phyloP scores from a whole-genome alignment of 2,329 filamentous ascomycete species.

The Pseudopithomyces maydicus region DNA sequence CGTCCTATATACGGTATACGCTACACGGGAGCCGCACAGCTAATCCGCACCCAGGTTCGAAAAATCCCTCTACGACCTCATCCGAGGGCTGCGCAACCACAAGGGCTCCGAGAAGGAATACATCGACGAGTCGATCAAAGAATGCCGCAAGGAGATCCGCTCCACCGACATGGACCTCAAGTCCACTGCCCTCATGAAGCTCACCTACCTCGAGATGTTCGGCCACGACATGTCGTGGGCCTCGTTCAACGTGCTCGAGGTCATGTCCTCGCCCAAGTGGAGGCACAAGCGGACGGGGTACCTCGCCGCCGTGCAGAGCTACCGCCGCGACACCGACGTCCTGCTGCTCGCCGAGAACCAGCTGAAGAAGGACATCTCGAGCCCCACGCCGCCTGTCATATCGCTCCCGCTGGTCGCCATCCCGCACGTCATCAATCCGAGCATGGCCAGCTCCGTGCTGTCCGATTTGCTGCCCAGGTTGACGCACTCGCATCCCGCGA shows the following conservation, averaged over 20 bases:
- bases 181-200: slow-evolving; percentile 91
- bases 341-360: slow-evolving; percentile 97
- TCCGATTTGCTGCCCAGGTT: slow-evolving; percentile 85
- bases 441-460: slow-evolving; percentile 86
- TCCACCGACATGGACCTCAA: slow-evolving; percentile 97
- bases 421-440: slow-evolving; percentile 93
- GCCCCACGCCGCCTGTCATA: slow-evolving; percentile 75
- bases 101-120: slow-evolving; percentile 96
- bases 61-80: slow-evolving; percentile 98
- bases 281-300: slow-evolving; percentile 96
- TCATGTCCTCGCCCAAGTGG: slow-evolving; percentile 97
- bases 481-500: slow-evolving; percentile 80
- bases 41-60: slow-evolving; percentile 76
- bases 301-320: slow-evolving; percentile 93
- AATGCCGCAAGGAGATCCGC: slow-evolving; percentile 92
- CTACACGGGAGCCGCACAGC: background rate
- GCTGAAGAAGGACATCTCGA: slow-evolving; percentile 88
- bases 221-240: slow-evolving; percentile 99
- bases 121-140: slow-evolving; percentile 88
- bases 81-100: slow-evolving; percentile 91
- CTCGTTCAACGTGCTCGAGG: slow-evolving; percentile 95
- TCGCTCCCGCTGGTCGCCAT: slow-evolving; percentile 85
- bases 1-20: no score
- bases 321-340: slow-evolving; percentile 92
- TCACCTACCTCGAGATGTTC: slow-evolving; percentile 98